Evolutionary conservation across 352 stramenopile species (phyloP).

Genomic region (Phytophthora rubi): DNA sequence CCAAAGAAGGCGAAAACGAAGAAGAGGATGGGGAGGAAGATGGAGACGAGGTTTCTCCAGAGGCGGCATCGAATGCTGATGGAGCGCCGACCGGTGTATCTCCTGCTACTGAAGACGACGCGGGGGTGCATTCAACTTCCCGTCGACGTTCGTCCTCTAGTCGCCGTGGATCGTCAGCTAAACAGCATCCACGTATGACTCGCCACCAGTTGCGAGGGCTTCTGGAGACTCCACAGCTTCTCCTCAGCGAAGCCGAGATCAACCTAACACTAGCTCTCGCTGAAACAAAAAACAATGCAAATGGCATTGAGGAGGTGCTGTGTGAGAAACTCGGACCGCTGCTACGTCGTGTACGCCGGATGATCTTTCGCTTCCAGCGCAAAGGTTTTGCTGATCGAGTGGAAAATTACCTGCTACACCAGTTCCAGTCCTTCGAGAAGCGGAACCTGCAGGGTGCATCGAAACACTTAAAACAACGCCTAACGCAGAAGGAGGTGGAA

Average conservation of each 20-base stretch:
- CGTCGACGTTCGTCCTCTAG: constrained; percentile 2
- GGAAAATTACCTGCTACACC: constrained; percentile 51
- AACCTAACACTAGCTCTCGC: constrained; percentile 61
- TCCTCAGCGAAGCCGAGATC: constrained; percentile 64
- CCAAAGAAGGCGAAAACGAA: constrained; percentile 29
- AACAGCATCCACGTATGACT: constrained; percentile 41
- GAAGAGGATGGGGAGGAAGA: constrained; percentile 15
- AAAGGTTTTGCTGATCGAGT: constrained; percentile 49
- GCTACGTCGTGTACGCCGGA: constrained; percentile 49
- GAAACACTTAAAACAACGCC: constrained; percentile 52
- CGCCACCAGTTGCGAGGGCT: constrained; percentile 49
- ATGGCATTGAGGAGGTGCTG: constrained; percentile 36
- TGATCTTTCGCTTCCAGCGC: constrained; percentile 69
- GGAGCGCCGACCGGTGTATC: constrained; percentile 2
- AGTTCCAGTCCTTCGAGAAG: constrained; percentile 62
- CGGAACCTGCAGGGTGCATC: constrained; percentile 50
- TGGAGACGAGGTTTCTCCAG: neutral
- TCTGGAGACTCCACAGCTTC: constrained; percentile 58
- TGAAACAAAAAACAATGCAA: constrained; percentile 32
- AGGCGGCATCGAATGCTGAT: constrained; percentile 3
- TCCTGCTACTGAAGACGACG: constrained; percentile 7
- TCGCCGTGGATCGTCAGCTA: constrained; percentile 18
- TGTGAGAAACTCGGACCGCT: constrained; percentile 49
- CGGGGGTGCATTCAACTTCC: constrained; percentile 3
- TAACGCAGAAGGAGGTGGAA: constrained; percentile 57